Conservation (phyloP, 2,329 filamentous ascomycete species). For the Talaromyces sp. region DNA sequence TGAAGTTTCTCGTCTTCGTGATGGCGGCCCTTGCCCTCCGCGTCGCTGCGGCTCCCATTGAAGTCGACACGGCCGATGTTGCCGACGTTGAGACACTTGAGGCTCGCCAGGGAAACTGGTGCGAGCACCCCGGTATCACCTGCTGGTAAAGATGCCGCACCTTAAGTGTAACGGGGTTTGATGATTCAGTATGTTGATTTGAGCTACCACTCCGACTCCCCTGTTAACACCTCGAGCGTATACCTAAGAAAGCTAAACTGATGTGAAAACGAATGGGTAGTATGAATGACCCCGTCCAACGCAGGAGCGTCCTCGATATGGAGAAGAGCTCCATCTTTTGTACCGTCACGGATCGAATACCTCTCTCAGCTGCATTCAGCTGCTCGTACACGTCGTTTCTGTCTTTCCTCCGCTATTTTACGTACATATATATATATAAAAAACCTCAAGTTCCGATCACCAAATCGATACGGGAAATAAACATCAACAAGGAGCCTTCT, state of each 20-base stretch:
- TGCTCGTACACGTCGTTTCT: neutral
- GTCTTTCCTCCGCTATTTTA: neutral
- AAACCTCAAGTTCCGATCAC: neutral
- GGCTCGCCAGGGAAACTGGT: neutral
- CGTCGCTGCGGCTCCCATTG: conserved; percentile 4
- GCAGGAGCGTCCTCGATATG: neutral
- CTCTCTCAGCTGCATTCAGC: neutral
- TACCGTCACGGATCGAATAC: neutral
- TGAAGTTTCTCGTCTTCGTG: neutral
- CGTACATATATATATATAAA: neutral
- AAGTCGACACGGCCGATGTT: neutral
- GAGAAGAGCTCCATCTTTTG: neutral
- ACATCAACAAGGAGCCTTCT: neutral
- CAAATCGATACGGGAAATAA: neutral
- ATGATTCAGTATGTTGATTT: neutral
- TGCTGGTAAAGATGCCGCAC: neutral
- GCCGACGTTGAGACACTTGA: neutral
- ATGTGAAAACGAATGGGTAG: neutral
- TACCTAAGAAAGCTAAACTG: neutral
- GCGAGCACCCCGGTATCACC: neutral
- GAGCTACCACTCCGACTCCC: neutral
- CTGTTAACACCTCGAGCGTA: no score
- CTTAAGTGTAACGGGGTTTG: neutral
- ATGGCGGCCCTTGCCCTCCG: conserved; percentile 3
- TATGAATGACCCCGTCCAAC: neutral